A percentile compares a stretch with the other conserved stretches of the same genome.
Evolutionary conservation across 352 stramenopile genomes (phyloP).

Genomic region (Pelagophyceae sp.): DNA sequence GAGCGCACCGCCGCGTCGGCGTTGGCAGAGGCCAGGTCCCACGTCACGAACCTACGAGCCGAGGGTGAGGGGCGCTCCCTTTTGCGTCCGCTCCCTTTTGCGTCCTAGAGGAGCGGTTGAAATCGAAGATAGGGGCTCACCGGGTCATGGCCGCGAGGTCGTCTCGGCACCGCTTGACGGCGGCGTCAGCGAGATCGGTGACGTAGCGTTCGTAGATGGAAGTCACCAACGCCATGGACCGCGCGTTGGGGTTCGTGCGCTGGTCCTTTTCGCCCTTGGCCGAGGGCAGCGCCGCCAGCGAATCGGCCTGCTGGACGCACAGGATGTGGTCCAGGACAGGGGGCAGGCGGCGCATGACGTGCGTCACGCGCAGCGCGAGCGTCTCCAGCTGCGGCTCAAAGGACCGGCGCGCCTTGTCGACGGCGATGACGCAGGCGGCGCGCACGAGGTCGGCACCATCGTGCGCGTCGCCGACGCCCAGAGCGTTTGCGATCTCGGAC

Average conservation of each 20-base stretch:
- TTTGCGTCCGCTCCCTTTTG: too few species aligned
- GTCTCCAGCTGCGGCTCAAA: slow-evolving; percentile 58
- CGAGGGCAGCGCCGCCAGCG: too few species aligned
- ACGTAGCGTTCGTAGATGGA: slow-evolving; percentile 61
- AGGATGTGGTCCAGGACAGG: slow-evolving; percentile 54
- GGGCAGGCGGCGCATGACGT: slow-evolving; percentile 63
- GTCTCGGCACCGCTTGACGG: slow-evolving; percentile 49
- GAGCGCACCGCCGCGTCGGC: slow-evolving; percentile 54
- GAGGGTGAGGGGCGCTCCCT: too few species aligned
- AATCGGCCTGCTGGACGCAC: slow-evolving; percentile 43
- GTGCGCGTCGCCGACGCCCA: slow-evolving; percentile 60
- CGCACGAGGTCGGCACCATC: slow-evolving; percentile 67
- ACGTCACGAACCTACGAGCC: slow-evolving; percentile 70
- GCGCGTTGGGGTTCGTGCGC: not conserved
- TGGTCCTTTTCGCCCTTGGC: slow-evolving; percentile 27
- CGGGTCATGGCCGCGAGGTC: slow-evolving; percentile 60
- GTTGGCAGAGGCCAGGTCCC: slow-evolving; percentile 58
- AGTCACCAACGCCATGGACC: slow-evolving; percentile 41
- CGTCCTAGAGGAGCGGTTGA: too few species aligned
- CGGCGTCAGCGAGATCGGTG: slow-evolving; percentile 45
- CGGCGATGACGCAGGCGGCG: slow-evolving; percentile 61
- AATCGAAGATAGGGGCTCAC: too few species aligned
- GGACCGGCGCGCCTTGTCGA: slow-evolving; percentile 59
- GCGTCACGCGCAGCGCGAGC: slow-evolving; percentile 47
- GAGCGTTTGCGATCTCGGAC: slow-evolving; percentile 68